Evolutionary conservation across 2,329 filamentous ascomycete genomes (phyloP).

Genomic region (Aspergillus aculeatinus): DNA sequence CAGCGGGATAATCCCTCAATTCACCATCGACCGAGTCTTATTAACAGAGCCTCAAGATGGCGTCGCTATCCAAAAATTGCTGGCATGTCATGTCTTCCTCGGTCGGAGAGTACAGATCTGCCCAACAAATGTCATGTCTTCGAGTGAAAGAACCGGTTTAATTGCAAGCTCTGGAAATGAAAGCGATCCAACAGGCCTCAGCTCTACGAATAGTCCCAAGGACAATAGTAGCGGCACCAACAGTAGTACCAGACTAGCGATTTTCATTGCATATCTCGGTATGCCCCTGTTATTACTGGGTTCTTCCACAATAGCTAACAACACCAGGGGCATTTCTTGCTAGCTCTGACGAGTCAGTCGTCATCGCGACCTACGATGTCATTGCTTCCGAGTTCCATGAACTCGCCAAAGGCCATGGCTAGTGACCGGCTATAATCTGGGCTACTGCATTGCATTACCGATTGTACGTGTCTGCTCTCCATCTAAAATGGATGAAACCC

Average conservation of each 20-base stretch:
- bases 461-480: background rate
- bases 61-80: background rate
- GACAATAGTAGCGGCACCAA: too few species aligned
- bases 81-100: too few species aligned
- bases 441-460: slow-evolving; percentile 4
- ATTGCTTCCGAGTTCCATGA: slow-evolving; percentile 3
- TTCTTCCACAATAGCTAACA: background rate
- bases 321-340: slow-evolving; percentile 2
- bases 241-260: background rate
- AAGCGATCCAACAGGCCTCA: too few species aligned
- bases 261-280: slow-evolving; percentile 4
- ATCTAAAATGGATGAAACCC: background rate
- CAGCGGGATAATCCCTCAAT: too few species aligned
- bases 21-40: too few species aligned
- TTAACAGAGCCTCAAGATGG: background rate
- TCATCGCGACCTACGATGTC: slow-evolving; percentile 3
- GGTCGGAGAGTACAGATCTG: too few species aligned
- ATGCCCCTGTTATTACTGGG: background rate
- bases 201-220: too few species aligned
- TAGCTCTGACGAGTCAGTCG: slow-evolving; percentile 1
- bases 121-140: too few species aligned
- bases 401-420: background rate
- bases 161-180: too few species aligned
- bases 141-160: too few species aligned
- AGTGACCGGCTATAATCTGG: slow-evolving; percentile 2